phyloP scores from a whole-genome alignment of 805 yeast genomes.

The Lipomyces oligophaga region DNA sequence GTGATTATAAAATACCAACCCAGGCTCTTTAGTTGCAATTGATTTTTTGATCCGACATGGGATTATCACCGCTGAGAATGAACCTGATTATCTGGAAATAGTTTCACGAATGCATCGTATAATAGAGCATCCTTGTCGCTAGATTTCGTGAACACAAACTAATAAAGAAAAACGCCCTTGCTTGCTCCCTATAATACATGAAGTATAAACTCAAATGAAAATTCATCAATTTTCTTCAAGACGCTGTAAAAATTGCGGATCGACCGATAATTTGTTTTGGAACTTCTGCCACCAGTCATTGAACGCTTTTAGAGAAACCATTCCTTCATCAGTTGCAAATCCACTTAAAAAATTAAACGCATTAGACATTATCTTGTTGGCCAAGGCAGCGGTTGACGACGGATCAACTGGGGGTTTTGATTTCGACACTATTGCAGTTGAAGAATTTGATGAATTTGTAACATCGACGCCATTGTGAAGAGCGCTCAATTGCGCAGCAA shows the following conservation, averaged over 20 bases:
- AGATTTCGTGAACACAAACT: background rate
- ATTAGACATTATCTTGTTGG: slow-evolving; percentile 83
- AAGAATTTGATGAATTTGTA: slow-evolving; percentile 28
- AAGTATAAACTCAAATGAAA: too few relatives aligned
- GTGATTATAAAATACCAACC: too few relatives aligned
- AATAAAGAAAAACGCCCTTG: too few relatives aligned
- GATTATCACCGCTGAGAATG: slow-evolving; percentile 57
- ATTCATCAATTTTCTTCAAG: slow-evolving; percentile 34
- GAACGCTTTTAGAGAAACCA: slow-evolving; percentile 80
- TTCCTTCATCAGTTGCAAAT: slow-evolving; percentile 75
- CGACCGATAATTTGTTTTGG: slow-evolving; percentile 65
- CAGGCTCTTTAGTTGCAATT: slow-evolving; percentile 55
- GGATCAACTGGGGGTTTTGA: slow-evolving; percentile 38
- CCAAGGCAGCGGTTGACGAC: slow-evolving; percentile 54
- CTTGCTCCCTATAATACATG: too few relatives aligned
- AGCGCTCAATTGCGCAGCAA: slow-evolving; percentile 53
- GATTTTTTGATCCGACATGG: slow-evolving; percentile 92
- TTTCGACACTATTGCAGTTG: slow-evolving; percentile 32
- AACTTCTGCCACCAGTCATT: slow-evolving; percentile 97
- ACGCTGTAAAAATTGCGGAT: slow-evolving; percentile 74
- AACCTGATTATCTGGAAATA: slow-evolving; percentile 62
- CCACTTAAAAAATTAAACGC: slow-evolving; percentile 89
- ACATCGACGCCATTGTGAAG: slow-evolving; percentile 39
- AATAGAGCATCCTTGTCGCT: slow-evolving; percentile 59
- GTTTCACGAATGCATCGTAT: slow-evolving; percentile 58